These are phyloP conservation scores for Cerioporus squamosus DNA, from an alignment of 1,284 basidiomycete genomes.

Conservation along the genomic window DNA sequence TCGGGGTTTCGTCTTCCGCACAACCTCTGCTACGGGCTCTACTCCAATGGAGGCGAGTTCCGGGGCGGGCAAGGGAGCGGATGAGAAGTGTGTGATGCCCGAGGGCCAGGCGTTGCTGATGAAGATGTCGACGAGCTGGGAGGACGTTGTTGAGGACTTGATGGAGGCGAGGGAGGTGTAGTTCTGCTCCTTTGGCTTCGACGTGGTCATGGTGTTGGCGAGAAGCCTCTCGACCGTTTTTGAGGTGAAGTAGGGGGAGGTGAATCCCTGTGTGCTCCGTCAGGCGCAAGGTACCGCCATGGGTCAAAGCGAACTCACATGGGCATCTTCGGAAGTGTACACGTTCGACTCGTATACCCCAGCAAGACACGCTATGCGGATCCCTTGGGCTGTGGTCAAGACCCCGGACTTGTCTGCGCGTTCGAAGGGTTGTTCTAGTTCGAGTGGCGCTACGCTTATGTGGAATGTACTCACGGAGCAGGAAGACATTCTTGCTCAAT, in stretches of 20 bases:
- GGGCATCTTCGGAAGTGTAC: conserved; percentile 59
- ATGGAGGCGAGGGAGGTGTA: conserved; percentile 75
- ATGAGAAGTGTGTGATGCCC: conserved; percentile 68
- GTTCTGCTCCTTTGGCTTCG: conserved; percentile 42
- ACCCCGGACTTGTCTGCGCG: conserved; percentile 81
- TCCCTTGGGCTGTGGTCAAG: conserved; percentile 81
- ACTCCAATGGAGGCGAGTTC: conserved; percentile 51
- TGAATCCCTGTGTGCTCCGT: conserved; percentile 57
- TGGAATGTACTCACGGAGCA: conserved; percentile 66
- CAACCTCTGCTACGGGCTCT: conserved; percentile 69
- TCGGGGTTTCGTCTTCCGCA: conserved; percentile 68
- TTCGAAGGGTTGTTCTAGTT: too few relatives aligned
- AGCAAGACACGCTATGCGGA: conserved; percentile 86
- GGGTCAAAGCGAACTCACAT: conserved; percentile 46
- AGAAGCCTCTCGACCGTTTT: conserved; percentile 76
- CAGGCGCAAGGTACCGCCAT: not conserved
- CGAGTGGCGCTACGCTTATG: not conserved
- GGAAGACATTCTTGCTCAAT: conserved; percentile 80
- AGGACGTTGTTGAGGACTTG: conserved; percentile 57
- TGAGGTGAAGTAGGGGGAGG: conserved; percentile 72
- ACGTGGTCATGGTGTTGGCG: conserved; percentile 62
- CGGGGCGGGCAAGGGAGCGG: conserved; percentile 50
- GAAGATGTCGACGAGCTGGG: conserved; percentile 81
- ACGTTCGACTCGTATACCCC: conserved; percentile 72
- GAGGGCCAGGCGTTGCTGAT: conserved; percentile 83